Evolutionary conservation across 257 asterid genomes (phyloP).

Genomic region (Capsicum pubescens): DNA sequence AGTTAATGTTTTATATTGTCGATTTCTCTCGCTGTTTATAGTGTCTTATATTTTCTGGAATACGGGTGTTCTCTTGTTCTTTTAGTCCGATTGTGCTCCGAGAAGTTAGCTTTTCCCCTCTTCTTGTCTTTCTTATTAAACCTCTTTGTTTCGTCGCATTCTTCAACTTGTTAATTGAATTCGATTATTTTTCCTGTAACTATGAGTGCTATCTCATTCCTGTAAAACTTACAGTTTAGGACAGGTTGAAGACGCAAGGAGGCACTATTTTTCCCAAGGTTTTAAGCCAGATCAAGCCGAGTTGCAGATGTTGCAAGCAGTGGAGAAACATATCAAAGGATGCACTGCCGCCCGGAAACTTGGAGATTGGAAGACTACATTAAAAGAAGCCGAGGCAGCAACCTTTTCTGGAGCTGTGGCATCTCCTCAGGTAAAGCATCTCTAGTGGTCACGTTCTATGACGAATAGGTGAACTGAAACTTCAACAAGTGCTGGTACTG

Average conservation of each 20-base stretch:
- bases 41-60: background rate
- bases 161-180: background rate
- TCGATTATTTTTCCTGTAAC: slow-evolving; percentile 19
- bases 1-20: background rate
- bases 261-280: slow-evolving; percentile 62
- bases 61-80: background rate
- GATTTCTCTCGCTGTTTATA: background rate
- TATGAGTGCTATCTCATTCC: slow-evolving; percentile 43
- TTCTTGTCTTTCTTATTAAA: background rate
- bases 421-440: slow-evolving; percentile 70
- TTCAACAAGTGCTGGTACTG: slow-evolving; percentile 8
- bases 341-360: slow-evolving; percentile 62
- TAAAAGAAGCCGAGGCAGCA: slow-evolving; percentile 73
- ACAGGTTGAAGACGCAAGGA: slow-evolving; percentile 68
- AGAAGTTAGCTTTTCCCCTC: background rate
- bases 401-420: slow-evolving; percentile 71
- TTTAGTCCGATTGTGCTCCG: background rate
- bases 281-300: slow-evolving; percentile 56
- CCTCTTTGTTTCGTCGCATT: background rate
- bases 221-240: slow-evolving; percentile 66
- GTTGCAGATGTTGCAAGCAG: slow-evolving; percentile 64
- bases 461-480: background rate
- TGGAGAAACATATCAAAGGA: slow-evolving; percentile 62
- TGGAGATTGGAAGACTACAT: slow-evolving; percentile 63
- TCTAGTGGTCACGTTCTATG: slow-evolving; percentile 14